Base-by-base conservation (phyloP, 2,329 filamentous ascomycete genomes). In the Alternaria atra region DNA sequence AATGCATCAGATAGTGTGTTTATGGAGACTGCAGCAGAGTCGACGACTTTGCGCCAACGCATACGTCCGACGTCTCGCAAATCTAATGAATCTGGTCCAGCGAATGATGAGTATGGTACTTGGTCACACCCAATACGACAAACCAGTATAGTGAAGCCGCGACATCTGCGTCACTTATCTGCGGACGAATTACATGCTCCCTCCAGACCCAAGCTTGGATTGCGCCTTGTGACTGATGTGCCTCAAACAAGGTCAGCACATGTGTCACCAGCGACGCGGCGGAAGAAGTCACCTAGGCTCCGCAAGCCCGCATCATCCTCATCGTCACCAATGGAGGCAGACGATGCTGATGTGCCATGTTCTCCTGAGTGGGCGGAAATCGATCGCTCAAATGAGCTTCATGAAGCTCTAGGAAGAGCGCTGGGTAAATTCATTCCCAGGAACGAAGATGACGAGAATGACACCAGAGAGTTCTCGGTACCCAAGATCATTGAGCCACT, bases 211-310 rank as follows among this genome's bases (percentile, higher is more conserved):
- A 67, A 62, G 46, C 34, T 57, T 2, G 60, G 62, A 2, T 55
- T 73, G 27, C 63, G 63, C 17, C 37, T 75, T 9, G 52, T 71
- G 25, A 73, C 72, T 5, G 52, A 72, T 43, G 47, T 73, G 10
- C 43, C 68, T 13, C 66, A 60, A 50, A 40, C 64, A 7, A 66
- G 58, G 17, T 73, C 71, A 29, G 64, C 71, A 27, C 68, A 70
- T 42, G 58, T 61, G 15, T 73, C 72, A 8, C 72, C 72, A 23
- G 48, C 67, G 1, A 51, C 46, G 9, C 65, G 47, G 25, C 57
- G 70, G 32, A 73, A 64, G 46, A 53, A 51, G 12, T 63, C 63
- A 12, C 60, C 61, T 5, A 68, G 55, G 1, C 35, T 35, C 4
- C 53, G 61, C n/a, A 69, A 64, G 35, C 20, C 53, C 6, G 30